These are phyloP conservation scores for Kalmanozyma brasiliensis DNA, from an alignment of 1,284 basidiomycete species.

Conservation along the genomic window DNA sequence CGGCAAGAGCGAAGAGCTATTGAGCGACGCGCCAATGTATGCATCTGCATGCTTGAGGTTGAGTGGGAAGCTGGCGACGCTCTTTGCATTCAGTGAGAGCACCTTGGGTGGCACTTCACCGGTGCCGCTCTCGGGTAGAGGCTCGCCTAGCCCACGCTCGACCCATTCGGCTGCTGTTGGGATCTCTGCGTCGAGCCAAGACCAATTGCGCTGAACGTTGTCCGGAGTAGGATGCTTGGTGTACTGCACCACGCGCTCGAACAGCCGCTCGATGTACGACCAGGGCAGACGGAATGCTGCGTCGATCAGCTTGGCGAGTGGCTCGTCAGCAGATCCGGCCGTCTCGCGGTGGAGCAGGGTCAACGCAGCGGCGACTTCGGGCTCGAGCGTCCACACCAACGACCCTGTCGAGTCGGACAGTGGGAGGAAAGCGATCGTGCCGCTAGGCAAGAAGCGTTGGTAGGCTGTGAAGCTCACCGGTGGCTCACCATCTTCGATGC, in stretches of 20 bases:
- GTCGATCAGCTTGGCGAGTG: constrained; percentile 83
- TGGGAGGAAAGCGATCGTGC: constrained; percentile 82
- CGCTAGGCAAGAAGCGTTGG: constrained; percentile 94
- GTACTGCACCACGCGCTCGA: constrained; percentile 74
- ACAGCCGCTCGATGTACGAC: constrained; percentile 77
- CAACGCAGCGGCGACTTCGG: constrained; percentile 79
- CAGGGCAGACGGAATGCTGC: constrained; percentile 89
- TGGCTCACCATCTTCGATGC: constrained; percentile 42
- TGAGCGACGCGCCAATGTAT: constrained; percentile 76
- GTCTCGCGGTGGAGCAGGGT: constrained; percentile 73
- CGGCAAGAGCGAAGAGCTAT: constrained; percentile 27
- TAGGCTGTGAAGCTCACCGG: constrained; percentile 75
- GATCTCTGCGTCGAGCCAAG: constrained; percentile 48
- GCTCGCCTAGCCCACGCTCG: constrained; percentile 32
- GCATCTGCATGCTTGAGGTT: constrained; percentile 85
- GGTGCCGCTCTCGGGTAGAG: constrained; percentile 44
- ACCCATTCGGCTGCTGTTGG: constrained; percentile 35
- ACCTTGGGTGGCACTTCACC: constrained; percentile 77
- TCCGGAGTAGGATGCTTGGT: constrained; percentile 17
- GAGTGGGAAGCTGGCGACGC: constrained; percentile 89
- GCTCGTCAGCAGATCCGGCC: constrained; percentile 67
- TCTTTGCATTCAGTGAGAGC: constrained; percentile 77
- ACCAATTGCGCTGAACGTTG: constrained; percentile 24
- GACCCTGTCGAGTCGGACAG: constrained; percentile 80
- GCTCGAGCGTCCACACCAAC: constrained; percentile 93